phyloP scores from a whole-genome alignment of 805 yeast species.

The Ogataea allantospora region DNA sequence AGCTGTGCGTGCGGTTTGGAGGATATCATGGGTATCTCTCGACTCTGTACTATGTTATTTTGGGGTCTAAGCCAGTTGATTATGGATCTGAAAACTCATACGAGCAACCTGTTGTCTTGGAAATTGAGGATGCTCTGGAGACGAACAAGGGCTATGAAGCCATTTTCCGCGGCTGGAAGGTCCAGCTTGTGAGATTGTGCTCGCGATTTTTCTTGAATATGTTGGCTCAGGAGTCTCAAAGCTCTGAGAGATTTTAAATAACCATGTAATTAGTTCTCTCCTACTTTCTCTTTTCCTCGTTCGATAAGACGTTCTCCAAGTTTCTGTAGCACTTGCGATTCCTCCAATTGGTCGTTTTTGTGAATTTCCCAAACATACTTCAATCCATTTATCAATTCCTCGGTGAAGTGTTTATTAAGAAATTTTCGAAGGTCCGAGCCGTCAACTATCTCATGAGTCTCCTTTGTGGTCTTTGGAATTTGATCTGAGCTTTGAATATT shows the following conservation, averaged over 20 bases:
- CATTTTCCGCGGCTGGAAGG: slow-evolving; percentile 88
- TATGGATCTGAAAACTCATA: slow-evolving; percentile 23
- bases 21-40: slow-evolving; percentile 55
- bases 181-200: slow-evolving; percentile 72
- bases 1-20: slow-evolving; percentile 58
- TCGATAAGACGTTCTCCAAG: slow-evolving; percentile 23
- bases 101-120: slow-evolving; percentile 24
- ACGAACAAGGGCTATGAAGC: slow-evolving; percentile 47
- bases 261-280: slow-evolving; percentile 7
- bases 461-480: slow-evolving; percentile 18
- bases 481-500: slow-evolving; percentile 9
- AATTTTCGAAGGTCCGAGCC: slow-evolving; percentile 52
- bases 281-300: slow-evolving; percentile 14
- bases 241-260: slow-evolving; percentile 23
- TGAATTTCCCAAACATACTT: slow-evolving; percentile 28
- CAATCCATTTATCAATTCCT: slow-evolving; percentile 44
- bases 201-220: slow-evolving; percentile 81
- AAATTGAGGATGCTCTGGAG: slow-evolving; percentile 36
- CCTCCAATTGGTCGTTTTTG: slow-evolving; percentile 19
- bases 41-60: slow-evolving; percentile 48
- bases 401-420: slow-evolving; percentile 47
- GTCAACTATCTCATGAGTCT: slow-evolving; percentile 44
- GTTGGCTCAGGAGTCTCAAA: slow-evolving; percentile 48
- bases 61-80: slow-evolving; percentile 34
- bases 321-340: slow-evolving; percentile 19